A percentile compares a stretch with the other conserved stretches of the same genome.
These are phyloP conservation scores for Backusella westeae DNA, from an alignment of 192 early-diverging fungal genomes.

Conservation along the genomic window DNA sequence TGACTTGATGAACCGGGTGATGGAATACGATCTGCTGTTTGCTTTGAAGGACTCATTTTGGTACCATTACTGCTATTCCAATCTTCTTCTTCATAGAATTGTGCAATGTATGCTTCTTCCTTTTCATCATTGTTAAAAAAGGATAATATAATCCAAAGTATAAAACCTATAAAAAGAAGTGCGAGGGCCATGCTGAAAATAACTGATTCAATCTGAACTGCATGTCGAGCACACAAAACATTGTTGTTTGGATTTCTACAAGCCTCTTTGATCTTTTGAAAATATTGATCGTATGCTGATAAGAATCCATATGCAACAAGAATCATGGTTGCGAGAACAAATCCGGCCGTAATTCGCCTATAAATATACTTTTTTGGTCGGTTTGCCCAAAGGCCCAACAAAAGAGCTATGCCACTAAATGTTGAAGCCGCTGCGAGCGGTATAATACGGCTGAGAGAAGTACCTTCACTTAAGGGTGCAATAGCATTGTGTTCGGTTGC, in stretches of 20 bases:
- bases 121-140: conserved; percentile 2
- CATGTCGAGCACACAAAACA: conserved; percentile 6
- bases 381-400: conserved; percentile 1
- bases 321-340: not conserved
- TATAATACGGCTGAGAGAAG: not conserved
- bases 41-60: no score
- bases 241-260: conserved; percentile 9
- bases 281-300: conserved; percentile 6
- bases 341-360: not conserved
- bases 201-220: conserved; percentile 12
- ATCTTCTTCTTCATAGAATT: not conserved
- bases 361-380: conserved; percentile 3
- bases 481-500: conserved; percentile 14
- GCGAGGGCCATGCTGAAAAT: conserved; percentile 1
- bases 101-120: not conserved
- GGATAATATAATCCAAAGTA: not conserved
- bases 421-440: not conserved
- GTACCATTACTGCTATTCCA: not conserved
- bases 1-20: not conserved
- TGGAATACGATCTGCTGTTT: not conserved
- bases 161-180: conserved; percentile 2
- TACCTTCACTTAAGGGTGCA: not conserved
- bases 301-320: not conserved
- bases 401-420: not conserved
- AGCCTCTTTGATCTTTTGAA: conserved; percentile 11